phyloP scores from a whole-genome alignment of 2,329 filamentous ascomycete species.

The Pseudogymnoascus sp. region DNA sequence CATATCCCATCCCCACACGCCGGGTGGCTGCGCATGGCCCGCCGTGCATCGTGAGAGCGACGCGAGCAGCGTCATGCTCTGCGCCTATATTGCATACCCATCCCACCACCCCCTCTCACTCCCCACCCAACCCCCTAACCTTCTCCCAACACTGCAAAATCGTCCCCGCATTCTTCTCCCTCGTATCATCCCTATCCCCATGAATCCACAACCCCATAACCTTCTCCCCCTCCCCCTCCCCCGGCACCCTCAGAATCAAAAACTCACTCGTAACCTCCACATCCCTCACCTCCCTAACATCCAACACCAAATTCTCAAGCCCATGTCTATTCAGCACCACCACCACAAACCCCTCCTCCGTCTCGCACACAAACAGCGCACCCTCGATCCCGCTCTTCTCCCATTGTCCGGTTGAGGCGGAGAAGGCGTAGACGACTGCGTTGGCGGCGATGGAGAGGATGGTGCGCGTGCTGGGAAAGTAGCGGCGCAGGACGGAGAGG shows the following conservation, averaged over 20 bases:
- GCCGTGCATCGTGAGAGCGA: background rate
- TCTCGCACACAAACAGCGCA: slow-evolving; percentile 76
- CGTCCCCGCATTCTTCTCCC: slow-evolving; percentile 24
- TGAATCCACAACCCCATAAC: slow-evolving; percentile 49
- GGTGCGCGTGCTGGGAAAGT: slow-evolving; percentile 62
- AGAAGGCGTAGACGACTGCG: slow-evolving; percentile 77
- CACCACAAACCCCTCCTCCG: slow-evolving; percentile 43
- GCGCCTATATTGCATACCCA: background rate
- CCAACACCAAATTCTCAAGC: slow-evolving; percentile 60
- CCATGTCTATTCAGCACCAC: slow-evolving; percentile 67
- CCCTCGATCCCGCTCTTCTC: slow-evolving; percentile 81
- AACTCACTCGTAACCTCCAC: slow-evolving; percentile 54
- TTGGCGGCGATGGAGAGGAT: slow-evolving; percentile 79
- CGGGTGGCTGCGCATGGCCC: background rate
- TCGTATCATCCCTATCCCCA: slow-evolving; percentile 38
- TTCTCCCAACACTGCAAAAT: slow-evolving; percentile 25
- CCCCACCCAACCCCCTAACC: slow-evolving; percentile 9
- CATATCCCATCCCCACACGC: background rate
- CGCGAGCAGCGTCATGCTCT: background rate
- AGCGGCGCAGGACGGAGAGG: slow-evolving; percentile 70
- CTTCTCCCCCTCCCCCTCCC: slow-evolving; percentile 28
- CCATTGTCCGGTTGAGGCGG: slow-evolving; percentile 57
- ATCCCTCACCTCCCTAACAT: slow-evolving; percentile 50
- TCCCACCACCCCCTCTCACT: background rate
- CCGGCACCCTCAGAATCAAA: slow-evolving; percentile 37